phyloP scores from a whole-genome alignment of 306 rosid species.

The Astragalus membranaceus region DNA sequence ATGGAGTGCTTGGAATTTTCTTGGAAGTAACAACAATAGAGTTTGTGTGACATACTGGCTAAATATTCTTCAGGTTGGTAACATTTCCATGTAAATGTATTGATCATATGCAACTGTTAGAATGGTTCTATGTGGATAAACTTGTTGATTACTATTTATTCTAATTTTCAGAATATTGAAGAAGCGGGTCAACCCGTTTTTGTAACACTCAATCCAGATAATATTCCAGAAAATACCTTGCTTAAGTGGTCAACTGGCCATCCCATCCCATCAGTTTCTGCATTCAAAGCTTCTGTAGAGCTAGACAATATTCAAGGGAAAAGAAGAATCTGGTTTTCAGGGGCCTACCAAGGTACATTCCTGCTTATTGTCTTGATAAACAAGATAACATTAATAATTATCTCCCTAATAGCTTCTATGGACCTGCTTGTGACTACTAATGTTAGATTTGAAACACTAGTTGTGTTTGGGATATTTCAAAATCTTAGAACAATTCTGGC shows the following conservation, averaged over 20 bases:
- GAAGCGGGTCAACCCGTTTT: slow-evolving; percentile 58
- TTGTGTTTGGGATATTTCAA: not conserved
- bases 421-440: not conserved
- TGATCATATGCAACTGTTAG: not conserved
- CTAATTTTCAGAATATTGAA: slow-evolving; percentile 61
- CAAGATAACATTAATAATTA: not conserved
- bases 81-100: not conserved
- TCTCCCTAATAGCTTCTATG: not conserved
- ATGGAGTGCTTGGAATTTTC: slow-evolving; percentile 98
- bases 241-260: slow-evolving; percentile 79
- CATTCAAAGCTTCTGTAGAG: slow-evolving; percentile 69
- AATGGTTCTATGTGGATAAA: not conserved
- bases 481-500: not conserved
- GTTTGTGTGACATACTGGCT: slow-evolving; percentile 92
- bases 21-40: slow-evolving; percentile 54
- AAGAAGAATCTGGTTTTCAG: slow-evolving; percentile 88
- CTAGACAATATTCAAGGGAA: slow-evolving; percentile 71
- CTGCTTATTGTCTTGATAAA: not conserved
- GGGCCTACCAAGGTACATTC: slow-evolving; percentile 73
- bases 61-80: slow-evolving; percentile 80
- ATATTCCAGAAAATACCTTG: slow-evolving; percentile 53
- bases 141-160: not conserved
- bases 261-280: slow-evolving; percentile 81
- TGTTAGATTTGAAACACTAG: not conserved
- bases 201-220: slow-evolving; percentile 79